phyloP scores from a whole-genome alignment of 2,329 filamentous ascomycete genomes.

The Waltergamsia citrina region DNA sequence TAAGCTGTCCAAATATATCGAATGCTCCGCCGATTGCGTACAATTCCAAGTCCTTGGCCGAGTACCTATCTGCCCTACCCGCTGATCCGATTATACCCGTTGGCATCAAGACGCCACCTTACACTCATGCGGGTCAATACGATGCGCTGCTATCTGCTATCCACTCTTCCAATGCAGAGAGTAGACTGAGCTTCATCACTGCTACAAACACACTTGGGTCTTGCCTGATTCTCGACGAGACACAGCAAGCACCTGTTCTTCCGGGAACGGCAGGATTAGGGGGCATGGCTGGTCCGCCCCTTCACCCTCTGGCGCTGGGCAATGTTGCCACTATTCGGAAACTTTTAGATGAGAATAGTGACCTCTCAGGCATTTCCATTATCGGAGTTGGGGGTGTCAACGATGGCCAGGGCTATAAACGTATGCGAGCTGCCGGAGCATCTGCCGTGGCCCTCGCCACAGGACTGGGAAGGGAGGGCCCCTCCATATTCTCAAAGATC shows the following conservation, averaged over 20 bases:
- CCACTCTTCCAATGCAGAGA: slow-evolving; percentile 9
- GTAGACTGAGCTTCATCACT: slow-evolving; percentile 55
- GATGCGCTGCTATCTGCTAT: slow-evolving; percentile 44
- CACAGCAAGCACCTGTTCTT: slow-evolving; percentile 37
- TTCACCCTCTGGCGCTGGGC: slow-evolving; percentile 66
- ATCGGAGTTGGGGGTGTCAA: slow-evolving; percentile 67
- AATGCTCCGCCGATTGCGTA: slow-evolving; percentile 64
- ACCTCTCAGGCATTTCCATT: slow-evolving; percentile 45
- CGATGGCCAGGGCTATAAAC: slow-evolving; percentile 49
- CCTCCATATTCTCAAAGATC: slow-evolving; percentile 54
- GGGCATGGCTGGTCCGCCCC: slow-evolving; percentile 60
- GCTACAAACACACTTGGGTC: slow-evolving; percentile 65
- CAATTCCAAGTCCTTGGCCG: slow-evolving; percentile 33
- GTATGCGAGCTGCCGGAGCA: slow-evolving; percentile 61
- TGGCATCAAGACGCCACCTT: slow-evolving; percentile 69
- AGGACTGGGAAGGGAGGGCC: slow-evolving; percentile 54
- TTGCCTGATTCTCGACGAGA: slow-evolving; percentile 44
- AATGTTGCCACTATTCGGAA: slow-evolving; percentile 62
- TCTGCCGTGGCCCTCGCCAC: slow-evolving; percentile 60
- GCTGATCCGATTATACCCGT: slow-evolving; percentile 24
- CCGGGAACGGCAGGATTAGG: slow-evolving; percentile 44
- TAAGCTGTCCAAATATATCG: slow-evolving; percentile 70
- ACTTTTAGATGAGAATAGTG: slow-evolving; percentile 41
- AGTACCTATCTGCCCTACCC: slow-evolving; percentile 44
- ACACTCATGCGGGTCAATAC: slow-evolving; percentile 62